Percentiles rank a stretch among this genome's conserved stretches.
phyloP scores from a whole-genome alignment of 2,329 filamentous ascomycete species.

The Ophiostoma triangulosporum region DNA sequence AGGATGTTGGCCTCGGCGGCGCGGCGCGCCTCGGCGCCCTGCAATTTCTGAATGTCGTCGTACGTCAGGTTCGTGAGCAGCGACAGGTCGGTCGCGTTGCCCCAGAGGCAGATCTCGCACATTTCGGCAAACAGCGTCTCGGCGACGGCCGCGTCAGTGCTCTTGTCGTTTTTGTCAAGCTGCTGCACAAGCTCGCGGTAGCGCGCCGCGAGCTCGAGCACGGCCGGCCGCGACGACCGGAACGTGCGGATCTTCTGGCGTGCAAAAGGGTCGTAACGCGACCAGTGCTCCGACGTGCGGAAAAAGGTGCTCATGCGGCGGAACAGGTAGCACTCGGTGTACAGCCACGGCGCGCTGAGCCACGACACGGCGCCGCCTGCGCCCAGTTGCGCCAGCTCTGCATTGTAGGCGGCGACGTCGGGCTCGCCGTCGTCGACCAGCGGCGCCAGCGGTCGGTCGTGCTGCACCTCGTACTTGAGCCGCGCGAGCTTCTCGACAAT shows the following conservation, averaged over 20 bases:
- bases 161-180: constrained; percentile 43
- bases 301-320: constrained; percentile 75
- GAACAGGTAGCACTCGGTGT: constrained; percentile 87
- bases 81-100: constrained; percentile 88
- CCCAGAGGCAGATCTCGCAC: constrained; percentile 94
- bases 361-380: constrained; percentile 47
- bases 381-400: constrained; percentile 57
- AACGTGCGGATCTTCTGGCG: constrained; percentile 87
- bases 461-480: constrained; percentile 91
- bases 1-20: constrained; percentile 83
- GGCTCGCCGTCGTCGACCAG: constrained; percentile 54
- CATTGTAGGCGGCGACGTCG: constrained; percentile 73
- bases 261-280: constrained; percentile 76
- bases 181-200: constrained; percentile 50
- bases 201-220: constrained; percentile 28
- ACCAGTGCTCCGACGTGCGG: constrained; percentile 67
- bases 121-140: constrained; percentile 77
- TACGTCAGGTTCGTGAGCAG: constrained; percentile 82
- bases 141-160: constrained; percentile 46
- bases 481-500: constrained; percentile 67
- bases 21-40: constrained; percentile 78
- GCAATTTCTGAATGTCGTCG: constrained; percentile 92
- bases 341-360: constrained; percentile 82
- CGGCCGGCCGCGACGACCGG: constrained; percentile 70
- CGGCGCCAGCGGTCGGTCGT: constrained; percentile 54